Evolutionary conservation across 805 yeast species (phyloP).

Genomic region (Priceomyces carsonii): DNA sequence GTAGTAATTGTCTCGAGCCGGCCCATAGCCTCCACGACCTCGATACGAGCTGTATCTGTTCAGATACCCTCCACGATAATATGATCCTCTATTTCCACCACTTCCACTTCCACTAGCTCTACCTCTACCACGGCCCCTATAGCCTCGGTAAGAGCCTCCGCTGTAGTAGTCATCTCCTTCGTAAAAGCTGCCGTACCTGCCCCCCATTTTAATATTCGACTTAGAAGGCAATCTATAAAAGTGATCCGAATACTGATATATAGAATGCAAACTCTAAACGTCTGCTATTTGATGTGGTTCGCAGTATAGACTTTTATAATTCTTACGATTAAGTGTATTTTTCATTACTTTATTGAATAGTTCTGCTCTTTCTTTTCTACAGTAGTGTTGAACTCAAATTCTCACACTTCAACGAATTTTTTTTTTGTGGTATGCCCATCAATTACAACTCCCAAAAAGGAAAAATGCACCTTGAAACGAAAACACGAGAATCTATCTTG

Average conservation of each 20-base stretch:
- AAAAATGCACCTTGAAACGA: not conserved
- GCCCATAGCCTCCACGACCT: constrained; percentile 9
- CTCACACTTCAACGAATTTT: too few relatives aligned
- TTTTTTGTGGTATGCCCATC: not conserved
- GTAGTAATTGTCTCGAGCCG: not conserved
- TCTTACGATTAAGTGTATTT: too few relatives aligned
- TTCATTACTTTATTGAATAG: too few relatives aligned
- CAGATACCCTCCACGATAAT: constrained; percentile 16
- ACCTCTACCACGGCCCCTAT: constrained; percentile 20
- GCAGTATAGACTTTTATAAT: too few relatives aligned
- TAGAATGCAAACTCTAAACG: too few relatives aligned
- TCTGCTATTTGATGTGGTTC: too few relatives aligned
- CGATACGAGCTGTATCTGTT: constrained; percentile 4
- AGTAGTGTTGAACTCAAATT: too few relatives aligned
- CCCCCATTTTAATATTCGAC: constrained; percentile 1
- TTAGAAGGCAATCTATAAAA: too few relatives aligned
- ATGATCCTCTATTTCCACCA: constrained; percentile 23
- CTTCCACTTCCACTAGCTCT: constrained; percentile 15
- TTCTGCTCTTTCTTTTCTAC: too few relatives aligned
- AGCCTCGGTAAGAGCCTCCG: constrained; percentile 14
- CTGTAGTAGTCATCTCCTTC: constrained; percentile 10
- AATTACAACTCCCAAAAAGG: constrained; percentile 3
- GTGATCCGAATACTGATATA: too few relatives aligned
- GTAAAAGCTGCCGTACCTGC: constrained; percentile 5
- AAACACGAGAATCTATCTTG: too few relatives aligned